Evolutionary conservation across 108 stramenopile genomes (phyloP), one percentile per base, ranked within the genome.

Genomic region (Nitzschia palea): DNA sequence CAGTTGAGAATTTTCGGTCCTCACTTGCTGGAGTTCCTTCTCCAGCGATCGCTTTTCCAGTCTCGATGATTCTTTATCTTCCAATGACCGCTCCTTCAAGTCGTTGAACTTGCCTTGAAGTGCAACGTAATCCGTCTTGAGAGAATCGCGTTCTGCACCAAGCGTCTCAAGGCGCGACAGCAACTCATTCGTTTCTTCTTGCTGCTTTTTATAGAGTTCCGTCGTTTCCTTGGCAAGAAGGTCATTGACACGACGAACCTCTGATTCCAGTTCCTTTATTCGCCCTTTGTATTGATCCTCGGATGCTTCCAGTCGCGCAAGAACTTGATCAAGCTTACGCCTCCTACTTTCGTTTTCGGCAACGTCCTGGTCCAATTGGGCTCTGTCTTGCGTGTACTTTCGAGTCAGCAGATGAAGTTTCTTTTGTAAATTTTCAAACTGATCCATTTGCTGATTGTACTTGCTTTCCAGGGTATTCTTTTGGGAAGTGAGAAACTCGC

Each of bases 231-330:
- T 10, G 2, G 31, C 52, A 14, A 14, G 1, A 14, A 6, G 50
- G 5, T 56, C 4, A 14, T 74, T 58, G 23, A 74, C 26, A 4
- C 73, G 57, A 3, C 58, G 36, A 1, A 74, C 59, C 55, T 74
- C 73, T 45, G 42, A 65, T 62, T 67, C 74, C 50, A 75, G 34
- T 44, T 62, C 74, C 30, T 51, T 53, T 25, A 62, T 60, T 12
- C 66, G 58, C 10, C 34, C 37, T 43, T 67, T 62, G 60, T 67
- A 67, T 32, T 75, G 66, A 15, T 43, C 23, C 29, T 75, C 74
- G 22, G 74, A 67, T 9, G 44, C n/a, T 20, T 75, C 74, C 28
- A 75, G 37, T 3, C 74, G 66, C 25, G 43, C 65, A 1, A 75
- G 31, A 22, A 75, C 9, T 31, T 65, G 44, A 58, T 75, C 74